Percentiles rank a stretch among this genome's conserved stretches.
phyloP scores from a whole-genome alignment of 2,329 filamentous ascomycete species.

The Ceratocystis colombiana region DNA sequence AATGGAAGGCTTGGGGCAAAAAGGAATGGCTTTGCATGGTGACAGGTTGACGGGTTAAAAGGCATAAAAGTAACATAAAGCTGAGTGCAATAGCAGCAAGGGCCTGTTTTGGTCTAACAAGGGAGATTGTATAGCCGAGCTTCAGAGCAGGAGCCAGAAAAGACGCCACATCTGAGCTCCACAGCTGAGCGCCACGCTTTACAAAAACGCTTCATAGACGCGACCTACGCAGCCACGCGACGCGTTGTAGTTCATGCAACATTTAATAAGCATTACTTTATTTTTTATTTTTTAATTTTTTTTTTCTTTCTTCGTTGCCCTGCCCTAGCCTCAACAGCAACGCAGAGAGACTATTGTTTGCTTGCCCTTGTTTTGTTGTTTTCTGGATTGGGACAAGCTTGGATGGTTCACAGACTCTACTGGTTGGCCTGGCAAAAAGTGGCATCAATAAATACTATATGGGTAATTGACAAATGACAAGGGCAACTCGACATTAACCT shows the following conservation, averaged over 20 bases:
- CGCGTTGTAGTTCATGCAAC: background rate
- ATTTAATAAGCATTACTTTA: background rate
- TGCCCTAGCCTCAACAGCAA: background rate
- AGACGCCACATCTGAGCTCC: background rate
- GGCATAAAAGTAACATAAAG: too few relatives aligned
- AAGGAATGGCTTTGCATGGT: slow-evolving; percentile 11
- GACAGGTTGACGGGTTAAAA: slow-evolving; percentile 1
- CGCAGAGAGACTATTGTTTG: too few relatives aligned
- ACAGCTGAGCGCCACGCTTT: background rate
- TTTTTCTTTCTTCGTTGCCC: background rate
- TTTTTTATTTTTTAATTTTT: background rate
- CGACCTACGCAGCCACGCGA: background rate
- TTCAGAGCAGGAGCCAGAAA: too few relatives aligned
- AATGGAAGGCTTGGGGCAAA: background rate
- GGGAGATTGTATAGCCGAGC: background rate
- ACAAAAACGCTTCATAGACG: too few relatives aligned
- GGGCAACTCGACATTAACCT: background rate
- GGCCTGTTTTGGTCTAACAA: background rate
- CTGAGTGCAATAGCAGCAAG: background rate
- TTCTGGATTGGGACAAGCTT: slow-evolving; percentile 7
- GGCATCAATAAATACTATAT: background rate
- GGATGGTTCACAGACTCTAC: background rate
- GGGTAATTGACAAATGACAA: background rate
- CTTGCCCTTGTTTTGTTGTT: background rate
- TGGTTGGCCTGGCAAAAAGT: slow-evolving; percentile 16